Evolutionary conservation across 768 basidiomycete species (phyloP).

Genomic region (Gautieria morchelliformis): DNA sequence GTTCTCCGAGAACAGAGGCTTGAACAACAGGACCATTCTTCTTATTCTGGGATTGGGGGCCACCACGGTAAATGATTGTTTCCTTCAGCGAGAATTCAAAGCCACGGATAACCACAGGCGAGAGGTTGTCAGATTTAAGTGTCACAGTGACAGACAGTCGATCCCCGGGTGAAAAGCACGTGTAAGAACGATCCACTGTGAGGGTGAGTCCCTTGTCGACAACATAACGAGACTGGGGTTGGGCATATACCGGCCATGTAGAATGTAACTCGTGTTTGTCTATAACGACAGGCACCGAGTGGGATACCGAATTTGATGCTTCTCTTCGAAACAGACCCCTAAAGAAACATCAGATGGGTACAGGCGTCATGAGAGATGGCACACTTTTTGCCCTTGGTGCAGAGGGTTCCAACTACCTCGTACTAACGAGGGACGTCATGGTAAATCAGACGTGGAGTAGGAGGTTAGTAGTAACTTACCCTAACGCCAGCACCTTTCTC

Average conservation of each 20-base stretch:
- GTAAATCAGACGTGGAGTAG: background rate
- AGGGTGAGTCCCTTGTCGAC: constrained; percentile 57
- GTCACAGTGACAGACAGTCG: constrained; percentile 62
- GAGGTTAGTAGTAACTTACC: background rate
- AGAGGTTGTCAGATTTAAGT: constrained; percentile 59
- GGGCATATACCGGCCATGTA: constrained; percentile 85
- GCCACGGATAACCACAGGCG: constrained; percentile 66
- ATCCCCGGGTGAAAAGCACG: constrained; percentile 84
- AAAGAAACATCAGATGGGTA: constrained; percentile 6
- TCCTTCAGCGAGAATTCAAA: constrained; percentile 79
- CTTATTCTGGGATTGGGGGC: constrained; percentile 43
- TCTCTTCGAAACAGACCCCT: constrained; percentile 80
- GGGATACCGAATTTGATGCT: constrained; percentile 58
- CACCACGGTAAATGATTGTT: constrained; percentile 62
- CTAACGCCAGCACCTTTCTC: constrained; percentile 54
- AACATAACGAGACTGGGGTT: constrained; percentile 61
- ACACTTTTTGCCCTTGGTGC: constrained; percentile 78
- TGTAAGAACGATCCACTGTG: constrained; percentile 61
- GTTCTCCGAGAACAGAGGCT: constrained; percentile 50
- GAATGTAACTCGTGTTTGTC: constrained; percentile 93
- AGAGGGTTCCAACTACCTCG: constrained; percentile 81
- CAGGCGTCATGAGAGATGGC: constrained; percentile 14
- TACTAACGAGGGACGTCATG: constrained; percentile 32
- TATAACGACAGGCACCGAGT: constrained; percentile 64
- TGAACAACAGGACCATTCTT: constrained; percentile 47